Evolutionary conservation across 768 basidiomycete genomes (phyloP).

Genomic region (Pholiota conissans): DNA sequence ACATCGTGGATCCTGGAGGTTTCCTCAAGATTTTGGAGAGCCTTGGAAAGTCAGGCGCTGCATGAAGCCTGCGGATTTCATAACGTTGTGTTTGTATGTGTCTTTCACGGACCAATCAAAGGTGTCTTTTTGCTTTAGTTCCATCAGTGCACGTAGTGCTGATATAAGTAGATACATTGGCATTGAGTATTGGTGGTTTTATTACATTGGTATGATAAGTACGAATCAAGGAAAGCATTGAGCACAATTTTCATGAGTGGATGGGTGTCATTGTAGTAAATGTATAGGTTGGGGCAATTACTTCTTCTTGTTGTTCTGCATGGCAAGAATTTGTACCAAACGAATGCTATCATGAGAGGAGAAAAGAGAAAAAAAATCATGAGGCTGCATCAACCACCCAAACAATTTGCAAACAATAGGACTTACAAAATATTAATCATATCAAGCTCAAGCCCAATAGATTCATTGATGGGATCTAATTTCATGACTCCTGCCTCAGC

Average conservation of each 20-base stretch:
- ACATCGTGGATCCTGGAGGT: conserved; percentile 86
- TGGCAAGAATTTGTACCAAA: conserved; percentile 75
- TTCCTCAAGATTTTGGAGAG: conserved; percentile 75
- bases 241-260: too few relatives aligned
- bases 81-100: background rate
- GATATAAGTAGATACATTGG: conserved; percentile 11
- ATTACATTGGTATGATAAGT: background rate
- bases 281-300: conserved; percentile 21
- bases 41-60: conserved; percentile 50
- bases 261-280: too few relatives aligned
- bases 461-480: conserved; percentile 76
- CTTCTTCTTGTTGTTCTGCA: conserved; percentile 62
- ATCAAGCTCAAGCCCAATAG: conserved; percentile 78
- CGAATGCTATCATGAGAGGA: too few relatives aligned
- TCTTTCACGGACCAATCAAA: background rate
- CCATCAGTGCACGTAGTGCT: background rate
- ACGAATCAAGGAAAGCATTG: too few relatives aligned
- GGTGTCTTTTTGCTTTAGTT: background rate
- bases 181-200: background rate
- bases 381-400: background rate
- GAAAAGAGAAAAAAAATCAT: conserved; percentile 4
- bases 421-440: conserved; percentile 89
- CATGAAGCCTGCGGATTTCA: conserved; percentile 4
- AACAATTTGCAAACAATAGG: background rate
- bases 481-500: conserved; percentile 67